Base-by-base conservation (phyloP, 192 early-diverging fungal species). In the Linnemannia elongata region DNA sequence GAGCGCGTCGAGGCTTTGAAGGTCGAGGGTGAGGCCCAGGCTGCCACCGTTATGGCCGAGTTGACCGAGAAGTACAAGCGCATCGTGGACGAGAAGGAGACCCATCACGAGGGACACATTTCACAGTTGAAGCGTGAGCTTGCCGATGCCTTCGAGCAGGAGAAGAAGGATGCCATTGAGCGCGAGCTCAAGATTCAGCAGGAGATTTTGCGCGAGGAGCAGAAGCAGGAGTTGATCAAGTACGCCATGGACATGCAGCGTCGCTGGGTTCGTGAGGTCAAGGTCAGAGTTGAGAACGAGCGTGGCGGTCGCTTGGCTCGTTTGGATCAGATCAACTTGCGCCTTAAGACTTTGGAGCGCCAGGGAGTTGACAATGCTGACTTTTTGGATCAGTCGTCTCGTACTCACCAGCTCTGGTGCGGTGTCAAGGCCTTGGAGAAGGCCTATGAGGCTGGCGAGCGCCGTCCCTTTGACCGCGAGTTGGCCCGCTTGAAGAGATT, bases 291-390 rank as follows among this genome's bases (percentile, higher is more conserved):
- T 39, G 98, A 99, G 76, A 90, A 95, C 68, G 98, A 99, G 90
- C 95, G 98, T 75, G 93, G 93, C 30, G 97, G 96, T 22, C 95
- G 98, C 24, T 89, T 99, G 76, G 96, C 96, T 12, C 92, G 94
- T 49, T 84, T 99, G 60, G 97, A 98, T 85, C 92, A 95, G 71
- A 92, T 99, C 68, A 92, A 92, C 75, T 82, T 94, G 30, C 95
- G 96, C 83, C 87, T 97, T 36, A 94, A 94, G 81, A 89, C 94
- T 52, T 91, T 99, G 38, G 94, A 95, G 74, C 86, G 91, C 68
- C 89, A 95, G 77, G 89, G 92, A 7, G 78, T 95, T 69, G 88
- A 94, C 35, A 95, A 94, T 72, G 94, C 94, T 13, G 93, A 95
- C 30, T 87, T 89, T 63, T 91, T 96, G 75, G 92, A 95, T 69